phyloP scores from a whole-genome alignment of 768 basidiomycete genomes.

The Sporobolomyces pararoseus region DNA sequence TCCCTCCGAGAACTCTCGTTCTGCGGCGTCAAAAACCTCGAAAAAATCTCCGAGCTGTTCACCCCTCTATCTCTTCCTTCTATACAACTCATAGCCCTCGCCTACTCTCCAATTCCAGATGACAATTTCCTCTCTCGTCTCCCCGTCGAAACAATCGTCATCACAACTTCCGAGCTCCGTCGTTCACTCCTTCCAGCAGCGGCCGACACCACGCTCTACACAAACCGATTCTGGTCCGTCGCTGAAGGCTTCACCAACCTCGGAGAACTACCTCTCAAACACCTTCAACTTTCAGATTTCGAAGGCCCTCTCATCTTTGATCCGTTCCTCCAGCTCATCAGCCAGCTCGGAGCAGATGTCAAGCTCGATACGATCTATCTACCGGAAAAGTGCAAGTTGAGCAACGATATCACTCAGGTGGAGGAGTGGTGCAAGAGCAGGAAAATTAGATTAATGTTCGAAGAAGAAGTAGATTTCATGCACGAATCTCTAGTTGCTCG shows the following conservation, averaged over 20 bases:
- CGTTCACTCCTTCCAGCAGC: neutral
- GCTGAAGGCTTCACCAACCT: conserved; percentile 2
- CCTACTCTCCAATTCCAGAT: neutral
- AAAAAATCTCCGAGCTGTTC: neutral
- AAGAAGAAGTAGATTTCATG: neutral
- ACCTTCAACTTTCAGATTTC: neutral
- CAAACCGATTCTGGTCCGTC: neutral
- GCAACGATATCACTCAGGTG: neutral
- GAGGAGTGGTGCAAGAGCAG: neutral
- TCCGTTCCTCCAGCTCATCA: neutral
- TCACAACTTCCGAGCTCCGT: neutral
- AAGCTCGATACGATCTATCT: neutral
- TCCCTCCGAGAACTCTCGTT: neutral
- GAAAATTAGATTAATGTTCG: neutral
- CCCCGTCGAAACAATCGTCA: neutral
- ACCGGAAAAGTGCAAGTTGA: neutral
- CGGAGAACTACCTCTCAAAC: neutral
- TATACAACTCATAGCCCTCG: neutral
- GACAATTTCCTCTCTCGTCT: neutral
- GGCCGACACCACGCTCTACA: conserved; percentile 1
- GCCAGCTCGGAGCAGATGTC: neutral
- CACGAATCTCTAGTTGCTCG: neutral
- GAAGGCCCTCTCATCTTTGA: neutral
- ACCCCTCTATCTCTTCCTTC: neutral
- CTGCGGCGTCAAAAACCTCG: conserved; percentile 9